Evolutionary conservation across 2,329 filamentous ascomycete genomes (phyloP).

Genomic region (Aspergillus caelatus): DNA sequence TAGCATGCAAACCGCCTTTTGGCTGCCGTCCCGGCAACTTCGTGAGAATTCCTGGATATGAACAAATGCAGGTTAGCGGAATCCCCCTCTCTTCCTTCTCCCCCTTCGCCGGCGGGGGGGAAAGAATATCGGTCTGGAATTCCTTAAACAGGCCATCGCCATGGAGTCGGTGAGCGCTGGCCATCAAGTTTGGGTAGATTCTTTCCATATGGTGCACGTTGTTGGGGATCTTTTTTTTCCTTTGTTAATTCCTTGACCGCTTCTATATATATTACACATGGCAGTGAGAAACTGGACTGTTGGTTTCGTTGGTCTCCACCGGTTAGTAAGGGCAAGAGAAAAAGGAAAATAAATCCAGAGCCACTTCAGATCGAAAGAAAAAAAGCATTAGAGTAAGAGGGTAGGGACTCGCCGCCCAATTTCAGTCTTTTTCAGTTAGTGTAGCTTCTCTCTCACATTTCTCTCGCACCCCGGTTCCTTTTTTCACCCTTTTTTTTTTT

Average conservation of each 20-base stretch:
- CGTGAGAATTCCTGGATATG: constrained; percentile 2
- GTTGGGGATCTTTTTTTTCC: not conserved
- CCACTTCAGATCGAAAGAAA: not conserved
- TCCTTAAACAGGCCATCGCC: not conserved
- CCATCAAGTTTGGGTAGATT: not conserved
- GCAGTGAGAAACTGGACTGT: constrained; percentile 11
- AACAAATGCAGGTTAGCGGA: not conserved
- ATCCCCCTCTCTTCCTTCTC: not conserved
- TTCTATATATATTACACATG: constrained; percentile 16
- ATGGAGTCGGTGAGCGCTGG: constrained; percentile 14
- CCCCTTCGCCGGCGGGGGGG: not conserved
- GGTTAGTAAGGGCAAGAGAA: not conserved
- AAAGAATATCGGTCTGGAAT: constrained; percentile 6
- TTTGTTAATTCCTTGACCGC: constrained; percentile 13
- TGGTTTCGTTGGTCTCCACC: constrained; percentile 3
- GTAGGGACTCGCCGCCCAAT: not conserved
- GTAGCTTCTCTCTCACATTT: not conserved
- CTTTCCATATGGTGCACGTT: not conserved
- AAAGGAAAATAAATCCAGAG: not conserved
- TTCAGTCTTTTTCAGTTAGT: not conserved
- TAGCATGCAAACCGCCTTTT: constrained; percentile 22
- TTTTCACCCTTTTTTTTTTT: not conserved
- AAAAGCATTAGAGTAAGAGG: not conserved
- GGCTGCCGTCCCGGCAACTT: constrained; percentile 19
- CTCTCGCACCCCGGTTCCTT: not conserved